Base-by-base conservation (phyloP, 805 yeast genomes). In the Candida broadrunensis region DNA sequence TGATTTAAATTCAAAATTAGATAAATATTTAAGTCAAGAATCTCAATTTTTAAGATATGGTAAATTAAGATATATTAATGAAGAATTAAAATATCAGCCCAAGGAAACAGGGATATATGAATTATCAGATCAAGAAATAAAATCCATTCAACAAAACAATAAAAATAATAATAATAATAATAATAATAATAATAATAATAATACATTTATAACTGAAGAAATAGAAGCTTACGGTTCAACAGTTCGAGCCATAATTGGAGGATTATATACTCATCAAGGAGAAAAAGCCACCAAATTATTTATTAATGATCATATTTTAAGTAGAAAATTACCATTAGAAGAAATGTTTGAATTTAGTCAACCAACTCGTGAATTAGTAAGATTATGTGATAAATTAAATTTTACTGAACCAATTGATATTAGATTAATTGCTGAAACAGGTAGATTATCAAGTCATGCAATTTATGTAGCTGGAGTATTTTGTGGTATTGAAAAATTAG, bases 391-490 rank as follows among this genome's bases (percentile, higher is more conserved):
- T 41, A 80, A 90, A 48, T 85, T 90, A 57, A 77, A 79, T 12
- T 72, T 91, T 49, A 77, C 76, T 37, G 75, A 78, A 16, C 97
- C 97, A 21, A 76, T 85, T 4, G 82, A 89, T 35, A 56, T 68
- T 18, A 81, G 95, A 58, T 74, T 93, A 44, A 69, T 93, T 41
- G 90, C 96, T 25, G 99, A 93, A 65, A 85, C 96, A 21, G 99
- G 99, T 61, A 79, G 99, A 64, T 70, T 74, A 54, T 80, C 96
- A 2, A 75, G 78, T 43, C 80, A 85, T 35, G 95, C 99, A 18
- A 83, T 89, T 29, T 93, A 79, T 52, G 85, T 91, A 12, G 95
- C 91, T 25, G 98, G 97, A 37, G 93, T 88, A 1, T 93, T 89
- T 62, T 74, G 85, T 43, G 98, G 97, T 26, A 72, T 73, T 12